Conservation (phyloP, 805 yeast species). For the Yarrowia sp. region DNA sequence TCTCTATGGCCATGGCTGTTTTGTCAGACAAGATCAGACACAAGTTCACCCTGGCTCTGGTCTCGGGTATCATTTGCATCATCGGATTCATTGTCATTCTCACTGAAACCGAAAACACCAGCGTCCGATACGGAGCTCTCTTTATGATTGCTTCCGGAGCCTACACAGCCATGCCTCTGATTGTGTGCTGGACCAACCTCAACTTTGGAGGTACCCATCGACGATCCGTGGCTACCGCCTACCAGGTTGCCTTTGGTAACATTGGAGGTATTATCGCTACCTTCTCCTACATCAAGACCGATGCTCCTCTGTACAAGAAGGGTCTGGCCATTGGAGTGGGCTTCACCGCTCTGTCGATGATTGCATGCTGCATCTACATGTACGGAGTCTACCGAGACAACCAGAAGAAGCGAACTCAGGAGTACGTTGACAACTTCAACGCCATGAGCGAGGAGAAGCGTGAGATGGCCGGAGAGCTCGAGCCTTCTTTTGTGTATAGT, state of each 20-base stretch:
- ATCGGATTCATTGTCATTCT: conserved; percentile 58
- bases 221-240: conserved; percentile 57
- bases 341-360: conserved; percentile 45
- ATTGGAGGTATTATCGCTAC: conserved; percentile 70
- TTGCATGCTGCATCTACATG: conserved; percentile 41
- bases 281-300: conserved; percentile 52
- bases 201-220: conserved; percentile 64
- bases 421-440: conserved; percentile 17
- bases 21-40: conserved; percentile 55
- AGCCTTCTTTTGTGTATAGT: conserved; percentile 19
- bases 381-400: conserved; percentile 38
- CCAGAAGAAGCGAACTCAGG: conserved; percentile 30
- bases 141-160: conserved; percentile 59
- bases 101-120: conserved; percentile 44
- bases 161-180: conserved; percentile 63
- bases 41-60: conserved; percentile 37
- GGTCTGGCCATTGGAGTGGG: conserved; percentile 56
- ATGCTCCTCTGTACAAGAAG: conserved; percentile 56
- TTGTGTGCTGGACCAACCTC: conserved; percentile 65
- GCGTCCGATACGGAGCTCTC: conserved; percentile 61
- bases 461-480: conserved; percentile 21
- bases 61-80: conserved; percentile 43
- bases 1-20: conserved; percentile 58
- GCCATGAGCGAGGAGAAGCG: conserved; percentile 6
- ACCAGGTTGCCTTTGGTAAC: conserved; percentile 69